These are phyloP conservation scores for Erodium moschatum DNA, from an alignment of 441 rosid species.

Conservation along the genomic window DNA sequence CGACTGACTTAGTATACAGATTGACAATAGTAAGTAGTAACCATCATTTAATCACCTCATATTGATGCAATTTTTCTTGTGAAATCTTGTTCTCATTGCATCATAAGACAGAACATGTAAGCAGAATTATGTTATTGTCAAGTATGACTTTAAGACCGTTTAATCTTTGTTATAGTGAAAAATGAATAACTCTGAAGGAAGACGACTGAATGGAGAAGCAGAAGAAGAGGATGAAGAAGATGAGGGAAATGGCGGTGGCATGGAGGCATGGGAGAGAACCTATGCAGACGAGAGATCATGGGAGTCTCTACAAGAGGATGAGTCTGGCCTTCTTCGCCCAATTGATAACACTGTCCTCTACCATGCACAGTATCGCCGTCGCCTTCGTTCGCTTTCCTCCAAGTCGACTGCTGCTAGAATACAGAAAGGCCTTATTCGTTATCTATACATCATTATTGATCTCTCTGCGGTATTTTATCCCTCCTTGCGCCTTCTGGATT, in stretches of 20 bases:
- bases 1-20: background rate
- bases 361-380: conserved; percentile 74
- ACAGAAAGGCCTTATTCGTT: conserved; percentile 89
- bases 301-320: conserved; percentile 89
- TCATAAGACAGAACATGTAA: background rate
- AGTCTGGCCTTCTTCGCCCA: conserved; percentile 73
- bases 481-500: conserved; percentile 4
- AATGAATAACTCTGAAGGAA: conserved; percentile 40
- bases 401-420: conserved; percentile 49
- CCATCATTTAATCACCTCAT: background rate
- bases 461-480: conserved; percentile 53
- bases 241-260: conserved; percentile 39
- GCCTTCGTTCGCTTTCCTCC: conserved; percentile 44
- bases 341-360: conserved; percentile 57
- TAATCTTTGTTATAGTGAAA: conserved; percentile 3
- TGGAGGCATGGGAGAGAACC: conserved; percentile 70
- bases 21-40: too few relatives aligned
- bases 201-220: conserved; percentile 32
- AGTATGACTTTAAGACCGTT: background rate
- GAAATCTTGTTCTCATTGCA: background rate
- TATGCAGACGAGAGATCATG: conserved; percentile 81
- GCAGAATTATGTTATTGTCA: background rate
- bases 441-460: conserved; percentile 68
- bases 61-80: background rate
- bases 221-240: conserved; percentile 61